Conservation (phyloP, 805 yeast species). For the Torulaspora franciscae region DNA sequence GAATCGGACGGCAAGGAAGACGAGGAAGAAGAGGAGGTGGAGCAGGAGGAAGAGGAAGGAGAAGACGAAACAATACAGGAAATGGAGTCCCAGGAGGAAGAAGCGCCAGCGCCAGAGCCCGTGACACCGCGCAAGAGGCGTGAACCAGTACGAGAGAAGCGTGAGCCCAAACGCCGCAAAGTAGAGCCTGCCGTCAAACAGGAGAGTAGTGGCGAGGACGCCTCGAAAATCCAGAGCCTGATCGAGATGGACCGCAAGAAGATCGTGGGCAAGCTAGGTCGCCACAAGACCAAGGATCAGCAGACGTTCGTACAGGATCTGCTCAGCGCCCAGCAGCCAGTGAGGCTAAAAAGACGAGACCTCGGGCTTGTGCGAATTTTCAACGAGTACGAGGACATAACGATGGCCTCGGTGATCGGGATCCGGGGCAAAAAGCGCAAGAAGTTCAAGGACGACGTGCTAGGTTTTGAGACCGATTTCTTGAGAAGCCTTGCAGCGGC, state of each 20-base stretch:
- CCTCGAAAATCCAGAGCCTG: constrained; percentile 14
- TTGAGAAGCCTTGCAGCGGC: constrained; percentile 23
- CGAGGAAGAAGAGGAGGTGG: constrained; percentile 4
- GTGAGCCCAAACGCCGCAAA: constrained; percentile 1
- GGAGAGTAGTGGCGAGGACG: constrained; percentile 7
- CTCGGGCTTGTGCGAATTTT: constrained; percentile 33
- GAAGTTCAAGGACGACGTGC: constrained; percentile 30
- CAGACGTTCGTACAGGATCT: constrained; percentile 24
- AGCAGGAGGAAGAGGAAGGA: constrained; percentile 4
- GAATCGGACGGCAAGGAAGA: constrained; percentile 4
- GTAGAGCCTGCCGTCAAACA: not conserved
- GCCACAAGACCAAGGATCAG: constrained; percentile 19
- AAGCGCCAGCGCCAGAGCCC: not conserved
- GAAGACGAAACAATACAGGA: constrained; percentile 6
- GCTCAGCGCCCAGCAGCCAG: constrained; percentile 21
- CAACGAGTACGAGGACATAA: constrained; percentile 34
- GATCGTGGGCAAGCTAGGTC: constrained; percentile 8
- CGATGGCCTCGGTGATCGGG: constrained; percentile 36
- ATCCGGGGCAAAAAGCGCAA: constrained; percentile 36
- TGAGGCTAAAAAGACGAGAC: constrained; percentile 25
- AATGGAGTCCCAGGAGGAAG: constrained; percentile 1
- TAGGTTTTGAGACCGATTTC: constrained; percentile 36
- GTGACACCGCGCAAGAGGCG: constrained; percentile 5
- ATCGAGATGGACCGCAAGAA: constrained; percentile 16
- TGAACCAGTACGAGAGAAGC: not conserved